phyloP scores from a whole-genome alignment of 2,329 filamentous ascomycete genomes.

The Sporothrix phasma region DNA sequence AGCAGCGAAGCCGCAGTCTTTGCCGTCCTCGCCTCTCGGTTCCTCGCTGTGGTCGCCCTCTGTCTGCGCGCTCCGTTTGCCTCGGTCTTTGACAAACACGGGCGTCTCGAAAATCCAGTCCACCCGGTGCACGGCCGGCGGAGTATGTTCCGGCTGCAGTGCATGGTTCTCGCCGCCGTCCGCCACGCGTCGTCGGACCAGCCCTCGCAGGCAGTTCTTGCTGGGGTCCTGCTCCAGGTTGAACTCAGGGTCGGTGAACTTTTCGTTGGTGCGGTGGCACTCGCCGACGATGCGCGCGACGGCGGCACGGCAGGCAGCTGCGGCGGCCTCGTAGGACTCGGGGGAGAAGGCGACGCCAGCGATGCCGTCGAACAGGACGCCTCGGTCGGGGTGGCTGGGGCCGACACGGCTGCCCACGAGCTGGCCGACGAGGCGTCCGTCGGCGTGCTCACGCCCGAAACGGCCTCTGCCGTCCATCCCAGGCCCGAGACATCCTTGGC shows the following conservation, averaged over 20 bases:
- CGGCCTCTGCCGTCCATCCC: neutral
- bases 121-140: slow-evolving; percentile 34
- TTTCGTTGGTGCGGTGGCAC: slow-evolving; percentile 36
- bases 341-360: neutral
- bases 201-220: slow-evolving; percentile 30
- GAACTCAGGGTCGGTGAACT: slow-evolving; percentile 36
- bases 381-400: neutral
- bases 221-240: slow-evolving; percentile 32
- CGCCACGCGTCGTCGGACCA: slow-evolving; percentile 14
- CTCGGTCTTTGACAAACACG: slow-evolving; percentile 37
- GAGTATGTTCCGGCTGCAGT: slow-evolving; percentile 19
- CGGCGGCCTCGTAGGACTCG: slow-evolving; percentile 32
- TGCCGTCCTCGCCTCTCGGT: neutral
- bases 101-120: slow-evolving; percentile 47
- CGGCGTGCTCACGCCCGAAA: neutral
- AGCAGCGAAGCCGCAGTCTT: slow-evolving; percentile 24
- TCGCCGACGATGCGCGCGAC: slow-evolving; percentile 33
- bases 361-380: too few species aligned
- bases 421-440: neutral
- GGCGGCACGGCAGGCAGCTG: slow-evolving; percentile 30
- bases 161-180: slow-evolving; percentile 9
- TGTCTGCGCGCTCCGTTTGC: neutral
- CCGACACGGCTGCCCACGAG: slow-evolving; percentile 1
- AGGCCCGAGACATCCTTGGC: neutral
- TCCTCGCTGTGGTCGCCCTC: neutral